These are phyloP conservation scores for Byssothecium circinans DNA, from an alignment of 2,329 filamentous ascomycete species.

Conservation along the genomic window DNA sequence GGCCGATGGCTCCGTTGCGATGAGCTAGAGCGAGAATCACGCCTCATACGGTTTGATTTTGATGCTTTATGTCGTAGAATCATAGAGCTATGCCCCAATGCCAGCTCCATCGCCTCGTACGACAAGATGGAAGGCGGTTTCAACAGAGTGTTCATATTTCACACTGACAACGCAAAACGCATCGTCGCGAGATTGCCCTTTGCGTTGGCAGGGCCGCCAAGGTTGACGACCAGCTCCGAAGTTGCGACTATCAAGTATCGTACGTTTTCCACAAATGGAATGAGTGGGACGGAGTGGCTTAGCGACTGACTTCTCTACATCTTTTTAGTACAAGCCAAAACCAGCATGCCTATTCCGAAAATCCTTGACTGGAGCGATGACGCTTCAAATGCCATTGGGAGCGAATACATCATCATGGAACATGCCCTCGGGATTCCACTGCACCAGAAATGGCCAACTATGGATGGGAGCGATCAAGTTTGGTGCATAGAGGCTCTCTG, in stretches of 20 bases:
- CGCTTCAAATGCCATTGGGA: constrained; percentile 34
- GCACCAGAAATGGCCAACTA: constrained; percentile 37
- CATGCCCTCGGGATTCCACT: constrained; percentile 38
- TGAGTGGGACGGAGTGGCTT: constrained; percentile 1
- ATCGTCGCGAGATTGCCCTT: constrained; percentile 50
- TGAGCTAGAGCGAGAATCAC: constrained; percentile 38
- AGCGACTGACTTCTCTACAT: constrained; percentile 13
- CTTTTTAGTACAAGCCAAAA: constrained; percentile 41
- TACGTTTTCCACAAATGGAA: constrained; percentile 28
- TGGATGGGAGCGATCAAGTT: constrained; percentile 40
- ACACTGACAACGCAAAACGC: constrained; percentile 40
- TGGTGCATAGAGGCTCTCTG: constrained; percentile 35
- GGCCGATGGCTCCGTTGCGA: constrained; percentile 44
- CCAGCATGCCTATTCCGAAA: constrained; percentile 46
- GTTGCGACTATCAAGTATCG: constrained; percentile 50
- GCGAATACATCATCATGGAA: constrained; percentile 47
- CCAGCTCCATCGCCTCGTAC: constrained; percentile 37
- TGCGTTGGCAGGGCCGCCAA: constrained; percentile 40
- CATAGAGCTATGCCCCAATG: constrained; percentile 42
- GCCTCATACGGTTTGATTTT: constrained; percentile 47
- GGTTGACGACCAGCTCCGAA: constrained; percentile 46
- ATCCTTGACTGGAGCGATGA: constrained; percentile 50
- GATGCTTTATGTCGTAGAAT: constrained; percentile 42
- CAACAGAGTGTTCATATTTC: constrained; percentile 50
- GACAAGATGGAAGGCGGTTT: constrained; percentile 51